These are phyloP conservation scores for Scheffersomyces stipitis DNA, from an alignment of 805 yeast species.

Conservation along the genomic window DNA sequence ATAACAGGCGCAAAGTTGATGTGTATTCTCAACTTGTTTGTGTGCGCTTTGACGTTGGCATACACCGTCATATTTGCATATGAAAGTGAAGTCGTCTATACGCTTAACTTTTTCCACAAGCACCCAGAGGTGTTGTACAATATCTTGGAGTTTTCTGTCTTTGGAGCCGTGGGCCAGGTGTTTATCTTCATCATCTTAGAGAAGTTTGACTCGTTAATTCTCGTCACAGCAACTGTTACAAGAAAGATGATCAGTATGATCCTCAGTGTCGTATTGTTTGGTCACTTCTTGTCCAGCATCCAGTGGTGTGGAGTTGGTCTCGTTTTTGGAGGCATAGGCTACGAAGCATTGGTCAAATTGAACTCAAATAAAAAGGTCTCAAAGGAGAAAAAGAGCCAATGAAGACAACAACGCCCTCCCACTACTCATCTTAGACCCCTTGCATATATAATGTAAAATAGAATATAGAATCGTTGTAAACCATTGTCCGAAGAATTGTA, in stretches of 20 bases:
- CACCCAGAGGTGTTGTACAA: slow-evolving; percentile 61
- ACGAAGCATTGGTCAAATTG: slow-evolving; percentile 58
- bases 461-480: too few species aligned
- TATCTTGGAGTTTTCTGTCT: slow-evolving; percentile 62
- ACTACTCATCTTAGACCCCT: too few species aligned
- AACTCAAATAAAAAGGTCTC: slow-evolving; percentile 6
- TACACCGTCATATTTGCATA: slow-evolving; percentile 47
- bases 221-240: slow-evolving; percentile 93
- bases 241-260: slow-evolving; percentile 96
- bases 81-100: slow-evolving; percentile 47
- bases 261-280: slow-evolving; percentile 80
- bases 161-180: slow-evolving; percentile 93
- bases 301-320: slow-evolving; percentile 81
- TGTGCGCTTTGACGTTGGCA: slow-evolving; percentile 44
- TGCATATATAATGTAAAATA: too few species aligned
- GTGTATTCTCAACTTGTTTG: slow-evolving; percentile 59
- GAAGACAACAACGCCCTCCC: too few species aligned
- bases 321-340: slow-evolving; percentile 84
- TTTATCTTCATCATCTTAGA: slow-evolving; percentile 86
- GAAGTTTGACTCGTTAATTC: slow-evolving; percentile 76
- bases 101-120: slow-evolving; percentile 45
- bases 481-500: too few species aligned
- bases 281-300: slow-evolving; percentile 59
- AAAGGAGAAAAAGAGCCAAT: slow-evolving; percentile 6
- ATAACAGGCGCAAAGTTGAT: slow-evolving; percentile 87